Evolutionary conservation across 805 yeast genomes (phyloP), one percentile per base, ranked within the genome.

Genomic region (Kuraishia piskuri): DNA sequence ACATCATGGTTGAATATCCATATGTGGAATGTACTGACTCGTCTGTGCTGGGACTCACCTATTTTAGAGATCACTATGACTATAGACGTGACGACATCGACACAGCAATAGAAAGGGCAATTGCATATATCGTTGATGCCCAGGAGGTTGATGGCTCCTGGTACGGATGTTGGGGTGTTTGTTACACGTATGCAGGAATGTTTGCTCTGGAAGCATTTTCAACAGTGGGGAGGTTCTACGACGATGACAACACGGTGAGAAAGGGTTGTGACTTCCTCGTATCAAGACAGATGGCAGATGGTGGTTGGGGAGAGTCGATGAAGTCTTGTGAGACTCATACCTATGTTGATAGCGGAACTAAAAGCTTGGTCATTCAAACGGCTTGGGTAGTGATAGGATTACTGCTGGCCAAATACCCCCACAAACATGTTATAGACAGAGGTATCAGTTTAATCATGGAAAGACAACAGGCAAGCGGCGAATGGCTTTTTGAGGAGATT

Each of bases 81-180:
- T 90, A 94, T 64, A 79, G 87, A 55, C 69, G 76, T 4, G 77
- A 74, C 4, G 90, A 88, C 31, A 85, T 94, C 26, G 71, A 75
- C 51, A 56, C 70, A n/a, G 84, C 97, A 0, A 87, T 94, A 49
- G 73, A 79, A 3, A 75, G 82, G 52, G 98, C 97, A 0, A 76
- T 89, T 17, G 67, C 77, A 3, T 94, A 86, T 62, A 88, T 94
- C 48, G 79, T 78, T 50, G 67, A 72, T 2, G 79, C 80, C 2
- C 99, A 94, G 68, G 72, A 75, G 48, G 62, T 63, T 0, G 96
- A 94, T 67, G 99, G 99, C 0, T 84, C 96, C 14, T 94, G 98
- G 98, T 95, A 91, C 66, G 99, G 99, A 1, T 83, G 90, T 46
- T 94, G 99, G 99, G 99, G 99, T 40, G 84, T 94, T 4, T 94